Evolutionary conservation across 1,284 basidiomycete species (phyloP), one percentile per base, ranked within the genome.

Genomic region (Sporisorium iseilematis-ciliati): DNA sequence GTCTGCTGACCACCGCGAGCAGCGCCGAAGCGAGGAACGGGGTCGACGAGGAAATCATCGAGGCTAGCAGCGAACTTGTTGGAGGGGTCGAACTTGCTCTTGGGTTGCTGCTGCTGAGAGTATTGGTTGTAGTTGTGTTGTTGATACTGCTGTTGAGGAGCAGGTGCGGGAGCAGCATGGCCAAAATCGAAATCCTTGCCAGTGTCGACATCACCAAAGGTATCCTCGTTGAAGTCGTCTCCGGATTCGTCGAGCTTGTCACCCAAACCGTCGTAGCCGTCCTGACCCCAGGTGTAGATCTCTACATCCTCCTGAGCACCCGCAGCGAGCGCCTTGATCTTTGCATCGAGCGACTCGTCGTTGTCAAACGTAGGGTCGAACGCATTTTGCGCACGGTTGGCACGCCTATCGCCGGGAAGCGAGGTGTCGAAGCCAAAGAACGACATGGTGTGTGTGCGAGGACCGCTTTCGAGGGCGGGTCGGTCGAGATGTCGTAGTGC

Each of bases 131-230:
- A 38, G 41, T 21, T 41, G 35, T 16, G 43, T 16, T 51, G 31
- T 45, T 70, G 56, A 26, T 56, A 29, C 8, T 29, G 48, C 54
- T 73, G 59, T 33, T 58, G 45, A 18, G 51, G 57, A 41, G 58
- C 46, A n/a, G 56, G 41, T 14, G 61, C 50, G 18, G 78, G 66
- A 31, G 84, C 82, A 43, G 81, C 75, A 40, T 83, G 84, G 25
- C 87, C 88, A 87, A 97, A 98, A 87, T 97, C 93, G 84, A 97
- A 98, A 87, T 97, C 94, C 85, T 91, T 93, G 84, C 91, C 81
- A 25, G 77, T 75, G 46, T 78, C 80, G 48, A 76, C 45, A 20
- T 75, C 69, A 41, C 95, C 96, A 87, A 99, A 99, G 1, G 96
- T 99, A 87, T 97, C 94, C 83, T 97, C 93, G 69, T 81, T 81